Base-by-base conservation (phyloP, 805 yeast species). In the Yarrowia osloensis region DNA sequence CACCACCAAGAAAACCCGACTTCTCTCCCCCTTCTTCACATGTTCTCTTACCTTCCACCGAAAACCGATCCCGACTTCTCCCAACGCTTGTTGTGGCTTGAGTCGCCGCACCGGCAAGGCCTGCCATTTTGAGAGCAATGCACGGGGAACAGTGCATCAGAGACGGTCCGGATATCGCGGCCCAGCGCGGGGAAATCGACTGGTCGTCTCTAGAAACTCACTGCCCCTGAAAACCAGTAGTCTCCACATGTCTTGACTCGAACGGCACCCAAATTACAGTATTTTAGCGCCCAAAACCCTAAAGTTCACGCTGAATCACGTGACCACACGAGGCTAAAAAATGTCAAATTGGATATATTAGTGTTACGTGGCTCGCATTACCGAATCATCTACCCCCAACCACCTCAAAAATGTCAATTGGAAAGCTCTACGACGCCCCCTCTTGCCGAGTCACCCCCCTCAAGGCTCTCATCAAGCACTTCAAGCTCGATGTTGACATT, bases 401-500 rank as follows among this genome's bases (percentile, higher is more conserved):
- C 11, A n/a, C 19, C n/a, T 8, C 6, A 55, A 61, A 44, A 61
- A 61, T 61, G 66, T 61, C 66, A 44, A 61, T 61, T 61, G 66
- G 66, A 61, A 61, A 61, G 44, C 54, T 61, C 24, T 61, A 61
- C 66, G 54, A 61, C 54, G 54, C 52, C 44, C 54, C 54, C 33
- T 44, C 54, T 68, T 67, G 73, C 54, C 71, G 76, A 40, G 35
- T 44, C 19, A 44, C 46, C 67, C 67, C 71, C 37, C 54, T 39
- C 54, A 52, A 70, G 47, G 70, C 69, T 29, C 71, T 77, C 31
- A 75, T 88, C 79, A 84, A 87, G 79, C 79, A 81, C 78, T 82
- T 80, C 77, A 81, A 82, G 70, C 81, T 89, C 71, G 91, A 87
- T 70, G 78, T 87, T 75, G 77, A 82, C 74, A 70, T 87, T 69